Base-by-base conservation (phyloP, 1,139 yeast genomes). In the Yamadazyma kanchanaburiensis region DNA sequence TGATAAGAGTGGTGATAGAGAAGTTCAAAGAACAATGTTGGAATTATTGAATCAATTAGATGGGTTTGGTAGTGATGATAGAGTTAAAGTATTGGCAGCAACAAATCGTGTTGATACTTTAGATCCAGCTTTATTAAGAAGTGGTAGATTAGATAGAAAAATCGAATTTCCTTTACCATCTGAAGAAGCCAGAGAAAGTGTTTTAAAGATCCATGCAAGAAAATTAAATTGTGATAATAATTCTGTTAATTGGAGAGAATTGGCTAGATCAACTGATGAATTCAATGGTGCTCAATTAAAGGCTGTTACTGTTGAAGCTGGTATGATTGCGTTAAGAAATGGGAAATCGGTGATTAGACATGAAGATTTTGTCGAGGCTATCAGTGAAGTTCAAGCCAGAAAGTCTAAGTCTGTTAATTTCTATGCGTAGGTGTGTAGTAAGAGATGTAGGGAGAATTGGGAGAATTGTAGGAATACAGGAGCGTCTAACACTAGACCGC, bases 271-370 rank as follows among this genome's bases (percentile, higher is more conserved):
- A 10, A 91, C 98, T 0, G 98, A 91, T 58, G 99, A 91, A 60
- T 91, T 91, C 60, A 91, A 91, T 51, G 98, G 98, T 53, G 99
- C 99, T 1, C 97, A 94, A 62, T 72, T 91, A 56, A 91, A 91
- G 66, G 97, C 97, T 0, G 98, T 91, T 17, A 88, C 96, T 6
- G 98, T 91, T 14, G 99, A 91, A 60, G 98, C 98, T 3, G 99
- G 98, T 53, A 94, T 91, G 98, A 91, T 94, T 62, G 99, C 98
- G 1, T 73, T 94, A 53, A 79, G 98, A 62, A 87, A 87, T 49
- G 97, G 96, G 15, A 95, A 91, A 60, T 77, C 85, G 20, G 74
- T 82, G 43, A 89, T 94, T 36, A 85, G 86, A 49, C 99, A 94
- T 58, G 98, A 94, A 63, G 98, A 94, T 63, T 94, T 91, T 54